Base-by-base conservation (phyloP, 2,329 filamentous ascomycete genomes). In the Helicocarpus griseus region DNA sequence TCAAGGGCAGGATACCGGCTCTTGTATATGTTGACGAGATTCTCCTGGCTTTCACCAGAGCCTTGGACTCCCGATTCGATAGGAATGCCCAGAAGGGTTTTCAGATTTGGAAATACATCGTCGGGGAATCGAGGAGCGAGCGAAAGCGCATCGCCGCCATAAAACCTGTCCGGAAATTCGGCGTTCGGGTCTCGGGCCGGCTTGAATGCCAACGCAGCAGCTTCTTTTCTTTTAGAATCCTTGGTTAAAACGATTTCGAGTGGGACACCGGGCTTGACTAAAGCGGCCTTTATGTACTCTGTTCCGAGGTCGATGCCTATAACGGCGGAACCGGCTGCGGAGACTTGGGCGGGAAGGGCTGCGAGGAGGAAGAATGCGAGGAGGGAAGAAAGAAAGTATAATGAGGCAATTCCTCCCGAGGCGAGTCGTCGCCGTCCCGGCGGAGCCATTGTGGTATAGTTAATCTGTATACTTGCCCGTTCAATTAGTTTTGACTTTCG, bases 241-340 rank as follows among this genome's bases (percentile, higher is more conserved):
- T 97, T 98, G 28, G 90, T 96, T 52, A 96, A 80, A 68, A 98
- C 91, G 58, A 98, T 97, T 60, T 98, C 93, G 66, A 98, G 87
- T 9, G 93, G 93, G 49, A 95, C 91, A 55, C 93, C 93, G 2
- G 93, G 93, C 73, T 97, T 97, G 56, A 98, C 91, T 39, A 98
- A 81, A 13, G 87, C 84, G 26, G 91, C 91, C 75, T 97, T 98
- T 74, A 98, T 87, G 73, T 95, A 96, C 69, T 95, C 89, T 52
- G 93, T 96, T 60, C 93, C 93, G 50, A 98, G 78, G 71, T 98
- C 93, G 62, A 98, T 80, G 57, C 93, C 93, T 21, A 98, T 76
- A 17, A 97, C 90, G 49, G 89, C 88, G 7, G 88, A 81, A 35
- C 79, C 79, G 51, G 79, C 81, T 52, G 78, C 79, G 52, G 80